Evolutionary conservation across 441 rosid genomes (phyloP).

Genomic region (Croton laevigatus): DNA sequence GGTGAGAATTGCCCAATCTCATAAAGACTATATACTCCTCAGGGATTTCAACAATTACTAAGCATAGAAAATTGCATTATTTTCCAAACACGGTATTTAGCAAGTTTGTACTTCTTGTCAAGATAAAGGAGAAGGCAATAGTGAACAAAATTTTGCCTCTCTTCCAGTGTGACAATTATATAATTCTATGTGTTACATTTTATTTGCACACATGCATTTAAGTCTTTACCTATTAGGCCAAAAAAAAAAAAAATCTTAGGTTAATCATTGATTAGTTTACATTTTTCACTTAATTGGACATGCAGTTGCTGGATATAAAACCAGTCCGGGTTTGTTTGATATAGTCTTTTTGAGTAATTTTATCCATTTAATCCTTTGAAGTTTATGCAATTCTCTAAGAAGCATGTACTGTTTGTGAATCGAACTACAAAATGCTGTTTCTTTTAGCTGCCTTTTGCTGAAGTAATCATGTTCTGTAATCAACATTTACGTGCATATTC

Average conservation of each 20-base stretch:
- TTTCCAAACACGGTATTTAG: not conserved
- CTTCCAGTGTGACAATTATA: not conserved
- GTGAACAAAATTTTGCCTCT: not conserved
- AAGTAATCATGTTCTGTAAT: not conserved
- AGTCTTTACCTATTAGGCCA: not conserved
- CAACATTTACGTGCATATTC: no score
- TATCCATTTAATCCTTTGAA: not conserved
- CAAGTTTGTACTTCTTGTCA: not conserved
- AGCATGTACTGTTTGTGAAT: not conserved
- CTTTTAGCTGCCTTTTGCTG: not conserved
- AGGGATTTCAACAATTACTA: no score
- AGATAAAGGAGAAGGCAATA: no score
- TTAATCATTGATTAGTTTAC: no score
- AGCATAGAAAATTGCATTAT: not conserved
- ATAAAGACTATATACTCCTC: no score
- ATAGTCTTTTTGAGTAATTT: no score
- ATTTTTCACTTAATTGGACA: not conserved
- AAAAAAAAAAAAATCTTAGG: not conserved
- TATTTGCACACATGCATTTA: not conserved
- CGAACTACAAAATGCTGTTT: not conserved
- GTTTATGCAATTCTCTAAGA: not conserved
- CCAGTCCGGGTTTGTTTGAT: not conserved
- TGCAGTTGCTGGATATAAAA: no score
- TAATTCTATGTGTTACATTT: not conserved
- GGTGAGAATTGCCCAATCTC: no score